phyloP scores from a whole-genome alignment of 2,329 filamentous ascomycete species.

The Diaporthe humulicola region DNA sequence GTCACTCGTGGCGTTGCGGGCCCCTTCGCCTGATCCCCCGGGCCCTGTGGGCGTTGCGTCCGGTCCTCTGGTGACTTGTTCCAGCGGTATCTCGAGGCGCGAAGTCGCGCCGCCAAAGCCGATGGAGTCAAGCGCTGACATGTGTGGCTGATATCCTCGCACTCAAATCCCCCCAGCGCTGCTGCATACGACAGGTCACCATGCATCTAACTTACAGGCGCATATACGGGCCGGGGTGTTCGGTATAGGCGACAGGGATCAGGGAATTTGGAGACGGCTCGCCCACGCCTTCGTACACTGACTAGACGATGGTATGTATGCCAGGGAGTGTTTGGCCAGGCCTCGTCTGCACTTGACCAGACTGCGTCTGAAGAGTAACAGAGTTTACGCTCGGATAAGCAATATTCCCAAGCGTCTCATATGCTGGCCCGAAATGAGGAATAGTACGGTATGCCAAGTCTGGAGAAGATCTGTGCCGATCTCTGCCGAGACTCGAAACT shows the following conservation, averaged over 20 bases:
- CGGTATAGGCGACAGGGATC: neutral
- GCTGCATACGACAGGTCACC: slow-evolving; percentile 20
- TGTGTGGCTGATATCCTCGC: slow-evolving; percentile 25
- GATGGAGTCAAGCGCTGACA: slow-evolving; percentile 27
- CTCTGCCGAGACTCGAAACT: slow-evolving; percentile 3
- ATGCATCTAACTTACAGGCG: slow-evolving; percentile 11
- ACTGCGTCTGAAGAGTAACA: neutral
- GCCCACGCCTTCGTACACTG: neutral
- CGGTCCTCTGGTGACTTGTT: slow-evolving; percentile 11
- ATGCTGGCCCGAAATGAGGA: neutral
- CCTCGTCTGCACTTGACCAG: neutral
- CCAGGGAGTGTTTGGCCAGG: neutral
- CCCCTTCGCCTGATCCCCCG: neutral
- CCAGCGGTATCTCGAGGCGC: neutral
- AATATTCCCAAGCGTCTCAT: slow-evolving; percentile 4
- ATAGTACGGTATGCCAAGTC: neutral
- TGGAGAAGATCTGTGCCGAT: slow-evolving; percentile 13
- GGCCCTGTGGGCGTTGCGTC: neutral
- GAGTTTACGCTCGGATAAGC: slow-evolving; percentile 2
- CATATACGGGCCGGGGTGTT: slow-evolving; percentile 25
- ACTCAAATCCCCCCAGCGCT: neutral
- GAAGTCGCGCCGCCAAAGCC: slow-evolving; percentile 17
- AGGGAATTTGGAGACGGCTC: neutral
- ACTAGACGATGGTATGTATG: neutral
- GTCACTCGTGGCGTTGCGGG: slow-evolving; percentile 1